Base-by-base conservation (phyloP, 2,329 filamentous ascomycete species). In the Cytospora chrysosperma region DNA sequence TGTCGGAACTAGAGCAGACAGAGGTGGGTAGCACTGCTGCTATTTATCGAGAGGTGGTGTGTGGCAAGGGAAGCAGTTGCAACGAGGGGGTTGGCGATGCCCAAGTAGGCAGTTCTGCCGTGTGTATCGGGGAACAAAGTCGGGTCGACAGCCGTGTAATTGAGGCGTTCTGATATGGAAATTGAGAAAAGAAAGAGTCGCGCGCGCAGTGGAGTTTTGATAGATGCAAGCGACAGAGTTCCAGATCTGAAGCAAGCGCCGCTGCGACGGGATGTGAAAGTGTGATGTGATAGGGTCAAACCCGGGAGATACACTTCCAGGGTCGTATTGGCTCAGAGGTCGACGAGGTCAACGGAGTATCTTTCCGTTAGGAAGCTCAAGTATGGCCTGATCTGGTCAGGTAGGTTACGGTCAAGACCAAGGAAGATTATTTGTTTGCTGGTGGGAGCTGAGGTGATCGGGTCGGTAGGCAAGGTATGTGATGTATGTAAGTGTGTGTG, bases 261-360 rank as follows among this genome's bases (percentile, higher is more conserved):
- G 55, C 50, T 59, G 59, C 59, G 24, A 53, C 34, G 47, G 47
- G n/a, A 51, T 53, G 58, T 52, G 53, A 49, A 43, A 47, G 49
- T 55, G 62, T 62, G 58, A 57, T 64, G 62, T 54, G 53, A 57
- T 55, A 52, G 40, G 58, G 34, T 26, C 47, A 43, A 59, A 32
- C 40, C 47, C 58, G 53, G 62, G 49, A 58, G 26, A 64, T 53
- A 51, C 57, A 56, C 34, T 49, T 56, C 62, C 61, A 56, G 56
- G 49, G 49, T 60, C 49, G 56, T 59, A 54, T 54, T 37, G 47
- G 55, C 49, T 30, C 59, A 56, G 40, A 19, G 4, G 52, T 37
- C 34, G 26, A 61, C 26, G 51, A 37, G 43, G 30, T 61, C n/a
- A n/a, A n/a, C n/a, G n/a, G n/a, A n/a, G 32, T 28, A 9, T 49